Base-by-base conservation (phyloP, 1,284 basidiomycete genomes). In the Leccinum fallax region DNA sequence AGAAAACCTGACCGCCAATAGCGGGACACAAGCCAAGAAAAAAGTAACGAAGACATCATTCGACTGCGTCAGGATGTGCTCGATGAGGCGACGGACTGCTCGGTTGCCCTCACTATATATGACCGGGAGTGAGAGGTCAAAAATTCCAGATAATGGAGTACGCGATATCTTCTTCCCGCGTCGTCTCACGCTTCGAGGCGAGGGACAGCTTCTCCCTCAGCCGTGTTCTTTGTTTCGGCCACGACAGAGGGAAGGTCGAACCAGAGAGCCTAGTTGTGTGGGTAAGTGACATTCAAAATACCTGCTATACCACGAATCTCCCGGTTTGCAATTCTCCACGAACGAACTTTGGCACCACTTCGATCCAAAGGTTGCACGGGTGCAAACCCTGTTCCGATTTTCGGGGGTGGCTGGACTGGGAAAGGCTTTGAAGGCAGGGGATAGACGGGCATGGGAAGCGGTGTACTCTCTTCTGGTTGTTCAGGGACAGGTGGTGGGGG, bases 401-500 rank as follows among this genome's bases (percentile, higher is more conserved):
- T 92, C 0, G 83, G 84, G 3, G 89, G 86, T 32, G 86, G 85
- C 66, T 90, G 89, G 13, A 92, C 90, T 0, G 89, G 85, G 77
- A 91, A 92, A 0, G 90, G 89, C 74, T 89, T 90, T 9, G 84
- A 83, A 9, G 90, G 90, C 21, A 92, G 82, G 3, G 90, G 88
- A 64, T 91, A 92, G 21, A 87, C 76, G 4, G 90, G 90, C 2
- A 89, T 74, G 8, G 90, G 90, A 6, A 89, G 78, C 2, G 90
- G 83, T 19, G 82, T 77, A 52, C 76, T 83, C 61, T 88, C 86
- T 59, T 85, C 78, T 54, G 79, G 83, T 51, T 77, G 78, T 48
- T 83, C 81, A 28, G 85, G 84, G 21, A 70, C 63, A 57, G 72
- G 62, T 58, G 78, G 73, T 9, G 63, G 67, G 11, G 65, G 68